phyloP scores from a whole-genome alignment of 257 asterid species.

The Lycium barbarum region DNA sequence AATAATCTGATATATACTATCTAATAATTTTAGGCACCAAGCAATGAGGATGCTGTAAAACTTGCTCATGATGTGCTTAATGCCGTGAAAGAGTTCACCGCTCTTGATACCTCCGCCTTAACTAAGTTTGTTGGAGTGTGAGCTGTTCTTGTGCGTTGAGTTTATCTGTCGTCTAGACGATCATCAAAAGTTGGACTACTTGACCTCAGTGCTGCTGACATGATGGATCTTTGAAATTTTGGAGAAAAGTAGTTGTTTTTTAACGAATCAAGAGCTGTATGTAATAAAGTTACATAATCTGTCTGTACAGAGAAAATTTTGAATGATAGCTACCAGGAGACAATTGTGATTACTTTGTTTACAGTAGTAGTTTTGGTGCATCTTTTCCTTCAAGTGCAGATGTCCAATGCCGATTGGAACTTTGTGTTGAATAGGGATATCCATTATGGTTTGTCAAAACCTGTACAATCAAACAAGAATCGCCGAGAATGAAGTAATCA shows the following conservation, averaged over 20 bases:
- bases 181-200: background rate
- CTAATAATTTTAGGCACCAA: conserved; percentile 63
- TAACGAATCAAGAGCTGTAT: conserved; percentile 2
- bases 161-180: background rate
- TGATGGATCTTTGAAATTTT: conserved; percentile 10
- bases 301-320: conserved; percentile 30
- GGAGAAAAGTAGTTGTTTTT: background rate
- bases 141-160: conserved; percentile 10
- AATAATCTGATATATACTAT: conserved; percentile 24
- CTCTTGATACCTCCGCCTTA: conserved; percentile 79
- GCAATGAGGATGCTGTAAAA: conserved; percentile 72
- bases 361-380: conserved; percentile 18
- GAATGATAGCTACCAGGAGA: background rate
- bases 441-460: background rate
- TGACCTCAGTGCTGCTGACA: background rate
- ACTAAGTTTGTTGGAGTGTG: conserved; percentile 58
- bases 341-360: conserved; percentile 3
- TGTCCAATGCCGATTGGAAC: background rate
- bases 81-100: conserved; percentile 65
- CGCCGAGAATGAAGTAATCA: no score
- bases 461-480: background rate
- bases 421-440: background rate
- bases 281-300: conserved; percentile 20
- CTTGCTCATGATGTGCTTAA: conserved; percentile 75
- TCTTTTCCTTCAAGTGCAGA: background rate